Evolutionary conservation across 306 rosid genomes (phyloP).

Genomic region (Quercus alba): DNA sequence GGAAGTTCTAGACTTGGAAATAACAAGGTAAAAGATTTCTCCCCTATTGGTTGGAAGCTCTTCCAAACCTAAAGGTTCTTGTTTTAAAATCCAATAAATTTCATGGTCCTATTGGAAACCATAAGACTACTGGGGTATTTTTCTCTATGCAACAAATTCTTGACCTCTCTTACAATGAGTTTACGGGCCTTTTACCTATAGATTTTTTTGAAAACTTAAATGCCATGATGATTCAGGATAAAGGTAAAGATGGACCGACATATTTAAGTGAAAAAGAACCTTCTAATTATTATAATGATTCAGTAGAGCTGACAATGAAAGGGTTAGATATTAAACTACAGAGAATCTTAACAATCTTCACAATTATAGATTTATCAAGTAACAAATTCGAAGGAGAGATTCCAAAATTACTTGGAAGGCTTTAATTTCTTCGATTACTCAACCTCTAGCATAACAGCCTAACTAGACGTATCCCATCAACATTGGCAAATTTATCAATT

Average conservation of each 20-base stretch:
- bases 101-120: constrained; percentile 22
- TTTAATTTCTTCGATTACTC: constrained; percentile 21
- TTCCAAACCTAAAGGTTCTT: constrained; percentile 25
- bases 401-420: constrained; percentile 18
- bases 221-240: no score
- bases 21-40: constrained; percentile 23
- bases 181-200: neutral
- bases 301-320: neutral
- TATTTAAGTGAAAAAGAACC: no score
- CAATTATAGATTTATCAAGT: constrained; percentile 34
- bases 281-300: neutral
- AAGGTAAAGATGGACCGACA: no score
- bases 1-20: constrained; percentile 38
- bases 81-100: constrained; percentile 29
- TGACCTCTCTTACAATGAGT: constrained; percentile 33
- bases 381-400: constrained; percentile 37
- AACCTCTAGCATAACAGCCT: constrained; percentile 32
- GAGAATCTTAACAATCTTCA: constrained; percentile 17
- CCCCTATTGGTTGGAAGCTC: constrained; percentile 31
- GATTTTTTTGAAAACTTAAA: no score
- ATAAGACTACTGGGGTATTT: neutral
- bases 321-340: neutral
- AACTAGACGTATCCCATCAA: constrained; percentile 26
- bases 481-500: constrained; percentile 13
- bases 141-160: constrained; percentile 29